Base-by-base conservation (phyloP, 73 alveolate genomes). In the Uronychia setigera region DNA sequence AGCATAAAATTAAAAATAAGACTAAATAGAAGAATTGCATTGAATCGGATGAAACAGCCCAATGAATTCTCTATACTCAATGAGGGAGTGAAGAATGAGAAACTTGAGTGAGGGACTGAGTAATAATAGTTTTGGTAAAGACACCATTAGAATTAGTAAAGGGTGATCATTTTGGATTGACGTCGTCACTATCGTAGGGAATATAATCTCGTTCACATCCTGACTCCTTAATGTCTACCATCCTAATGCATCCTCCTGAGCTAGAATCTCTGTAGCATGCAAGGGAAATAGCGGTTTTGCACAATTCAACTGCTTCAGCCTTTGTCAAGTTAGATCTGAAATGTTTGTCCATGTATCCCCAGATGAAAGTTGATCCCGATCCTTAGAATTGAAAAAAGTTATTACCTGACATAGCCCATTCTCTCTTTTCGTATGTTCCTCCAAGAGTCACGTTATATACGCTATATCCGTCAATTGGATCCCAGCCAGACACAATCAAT, bases 241-340 rank as follows among this genome's bases (percentile, higher is more conserved):
- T 74, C 93, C 99, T 95, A 59, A 97, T 92, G 57, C 88, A 83
- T 26, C 99, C 99, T 33, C 99, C 99, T 32, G 98, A 93, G 59
- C 93, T 75, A 34, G 95, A 93, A 94, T 97, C 99, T 92, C 99
- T 97, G 85, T 86, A 95, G 91, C 93, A 88, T 58, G 99, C 99
- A 13, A 93, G 93, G 32, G 98, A 95, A 79, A 97, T 95, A 34
- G 97, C 95, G 57, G 82, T 93, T 85, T 88, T 93, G 58, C 95
- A 90, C 81, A 97, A 94, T 76, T 96, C 97, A 79, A 89, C 92
- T 26, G 98, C 98, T 77, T 95, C 98, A 82, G 92, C 93, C 79
- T 89, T 86, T 32, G 97, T 84, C 99, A 97, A 95, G 81, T 94
- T 94, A 79, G 89, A 96, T 83, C 87, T 94, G 91, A 91, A 97